Evolutionary conservation across 176 grass and related monocot genomes (phyloP), one percentile per base, ranked within the genome.

Genomic region (Canna indica): DNA sequence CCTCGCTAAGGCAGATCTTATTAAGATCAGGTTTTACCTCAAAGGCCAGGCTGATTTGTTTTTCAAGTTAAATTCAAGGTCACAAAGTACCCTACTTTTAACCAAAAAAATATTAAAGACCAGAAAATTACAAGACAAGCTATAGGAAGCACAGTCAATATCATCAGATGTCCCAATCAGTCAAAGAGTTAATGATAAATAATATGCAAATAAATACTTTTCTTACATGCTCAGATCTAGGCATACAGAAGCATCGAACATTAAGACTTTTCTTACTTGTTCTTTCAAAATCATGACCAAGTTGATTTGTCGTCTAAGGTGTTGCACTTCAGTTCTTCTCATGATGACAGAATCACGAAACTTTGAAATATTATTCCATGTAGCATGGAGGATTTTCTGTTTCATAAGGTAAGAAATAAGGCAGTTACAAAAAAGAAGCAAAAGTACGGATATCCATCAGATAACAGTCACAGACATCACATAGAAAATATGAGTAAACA

Each of bases 351-450:
- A 91, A 47, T 86, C 78, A 68, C 83, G 77, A 78, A 91, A 64
- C 52, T 77, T 78, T 67, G 85, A 86, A 56, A 82, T 75, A 78
- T 56, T 69, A 88, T 85, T 80, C 85, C 81, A 88, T 59, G 82
- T 81, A 69, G 73, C 81, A 77, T 88, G 85, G 62, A 96, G 72
- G 69, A 88, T 81, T 61, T 81, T 82, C 91, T 96, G 88, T 64
- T 82, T 80, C 74, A 80, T 79, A 82, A 52, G 50, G 16, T n/a
- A 87, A 87, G 75, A 75, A 44, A 24, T 76, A 83, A 69, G 73
- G 82, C 67, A 75, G 54, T 22, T 12, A 77, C 69, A 30, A 74
- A 36, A 33, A 75, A 65, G 17, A 10, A 73, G 12, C 18, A 64
- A 18, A 0, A 48, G 47, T 72, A 56, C 53, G 22, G 29, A 47